Base-by-base conservation (phyloP, 225 moss, liverwort and hornwort species). In the Neckera pumila region DNA sequence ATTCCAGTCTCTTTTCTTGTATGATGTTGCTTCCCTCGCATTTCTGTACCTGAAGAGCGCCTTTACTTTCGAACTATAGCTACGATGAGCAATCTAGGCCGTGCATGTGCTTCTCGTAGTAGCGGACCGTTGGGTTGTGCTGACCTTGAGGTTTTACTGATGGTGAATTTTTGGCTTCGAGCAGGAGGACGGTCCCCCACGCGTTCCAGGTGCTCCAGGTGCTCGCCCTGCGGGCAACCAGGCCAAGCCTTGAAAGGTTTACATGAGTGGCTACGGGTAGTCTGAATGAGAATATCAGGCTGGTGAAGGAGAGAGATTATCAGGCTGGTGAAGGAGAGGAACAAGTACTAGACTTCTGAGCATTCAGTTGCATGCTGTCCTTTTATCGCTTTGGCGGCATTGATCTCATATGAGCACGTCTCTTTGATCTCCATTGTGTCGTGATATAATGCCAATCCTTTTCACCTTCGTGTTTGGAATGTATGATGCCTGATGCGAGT, bases 121-220 rank as follows among this genome's bases (percentile, higher is more conserved):
- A 47, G 40, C 12, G n/a, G 38, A 4, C 79, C 80, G 51, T 30
- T 28, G 25, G 21, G 14, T 17, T 22, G 10, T 85, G n/a, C 8
- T 43, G 4, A 5, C 23, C 14, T 38, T 30, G 5, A 56, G 20
- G 6, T 51, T 26, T 33, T 28, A 26, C 56, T 86, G 42, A 85
- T 22, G 0, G 15, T 78, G 26, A 6, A 7, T 36, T 76, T n/a
- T 10, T 88, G 64, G 3, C 28, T 88, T n/a, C 6, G 76, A 53
- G 28, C 88, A 94, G 94, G 94, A 95, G 91, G 95, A 95, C 65
- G 92, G 87, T 53, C 93, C 92, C 22, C 91, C n/a, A 21, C 92
- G 94, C 73, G 91, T 90, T 66, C 85, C 93, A 82, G 91, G 87
- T 49, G 92, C 93, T 7, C 90, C 92, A 27, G 93, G 93, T 74